Conservation (phyloP, 2,329 filamentous ascomycete genomes). For the Aquanectria penicillioides region DNA sequence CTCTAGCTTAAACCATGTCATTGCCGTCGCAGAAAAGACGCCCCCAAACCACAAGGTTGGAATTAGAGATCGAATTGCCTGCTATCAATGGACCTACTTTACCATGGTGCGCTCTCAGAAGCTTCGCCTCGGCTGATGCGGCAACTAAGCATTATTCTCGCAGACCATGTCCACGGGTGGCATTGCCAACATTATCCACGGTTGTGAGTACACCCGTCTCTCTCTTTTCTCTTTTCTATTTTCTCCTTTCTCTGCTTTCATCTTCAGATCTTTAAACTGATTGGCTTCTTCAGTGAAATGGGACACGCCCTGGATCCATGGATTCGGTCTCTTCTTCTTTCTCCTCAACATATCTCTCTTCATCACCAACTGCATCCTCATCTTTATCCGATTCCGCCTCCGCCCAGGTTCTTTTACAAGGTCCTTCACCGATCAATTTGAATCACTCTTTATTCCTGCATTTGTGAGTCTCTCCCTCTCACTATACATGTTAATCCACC, state of each 20-base stretch:
- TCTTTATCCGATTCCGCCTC: slow-evolving; percentile 74
- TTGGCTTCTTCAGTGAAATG: slow-evolving; percentile 34
- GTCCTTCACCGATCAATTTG: slow-evolving; percentile 80
- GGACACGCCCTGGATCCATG: slow-evolving; percentile 63
- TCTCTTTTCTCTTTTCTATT: too few relatives aligned
- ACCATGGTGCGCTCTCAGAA: slow-evolving; percentile 55
- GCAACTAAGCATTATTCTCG: slow-evolving; percentile 6
- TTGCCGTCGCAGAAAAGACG: slow-evolving; percentile 44
- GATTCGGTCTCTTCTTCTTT: slow-evolving; percentile 69
- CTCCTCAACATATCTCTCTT: slow-evolving; percentile 73
- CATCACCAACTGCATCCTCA: slow-evolving; percentile 68
- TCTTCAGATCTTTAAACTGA: background rate
- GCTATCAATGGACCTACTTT: slow-evolving; percentile 80
- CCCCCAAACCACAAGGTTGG: slow-evolving; percentile 48
- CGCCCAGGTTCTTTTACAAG: slow-evolving; percentile 76
- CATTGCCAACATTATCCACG: slow-evolving; percentile 64
- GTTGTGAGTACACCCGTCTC: too few relatives aligned
- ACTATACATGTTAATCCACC: too few relatives aligned
- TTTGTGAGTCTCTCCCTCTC: slow-evolving; percentile 52
- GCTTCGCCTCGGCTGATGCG: background rate
- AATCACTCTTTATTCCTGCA: slow-evolving; percentile 81
- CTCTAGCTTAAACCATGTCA: slow-evolving; percentile 46
- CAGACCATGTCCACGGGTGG: slow-evolving; percentile 63
- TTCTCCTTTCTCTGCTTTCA: background rate
- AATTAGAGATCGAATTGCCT: slow-evolving; percentile 61